Base-by-base conservation (phyloP, 2,329 filamentous ascomycete genomes). In the Hypoxylon sp. region DNA sequence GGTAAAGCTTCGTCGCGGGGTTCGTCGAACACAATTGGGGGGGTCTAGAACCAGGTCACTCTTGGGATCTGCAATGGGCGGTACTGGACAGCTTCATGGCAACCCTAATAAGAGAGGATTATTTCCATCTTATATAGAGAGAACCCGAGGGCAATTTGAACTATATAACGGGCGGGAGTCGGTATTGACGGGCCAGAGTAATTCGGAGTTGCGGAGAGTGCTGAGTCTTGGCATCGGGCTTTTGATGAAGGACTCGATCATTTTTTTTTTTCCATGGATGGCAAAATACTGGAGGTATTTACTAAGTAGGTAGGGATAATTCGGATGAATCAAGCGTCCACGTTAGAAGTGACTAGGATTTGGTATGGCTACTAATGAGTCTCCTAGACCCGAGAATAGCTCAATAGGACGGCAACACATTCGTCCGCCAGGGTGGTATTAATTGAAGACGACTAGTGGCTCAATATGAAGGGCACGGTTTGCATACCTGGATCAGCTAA, bases 151-250 rank as follows among this genome's bases (percentile, higher is more conserved):
- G 37, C n/a, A 53, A 64, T 37, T 13, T 58, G 46, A 53, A 61
- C 50, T 48, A 50, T 61, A 64, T 57, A 64, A 37, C 61, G 46
- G 13, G 50, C 51, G 57, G 57, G 8, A 64, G n/a, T 59, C 60
- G 53, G 55, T 58, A 59, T 61, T 64, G 55, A 56, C 55, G 64
- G 40, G 42, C 62, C 63, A 63, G 33, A 60, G 54, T 60, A 35
- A 61, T 64, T 58, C 68, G 68, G 65, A 70, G 65, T 66, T 70
- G 57, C 65, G 68, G 68, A 61, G 54, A 68, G 31, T 57, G 46
- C 11, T 22, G 25, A 25, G 60, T 65, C 68, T 70, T 68, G 61
- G 65, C 65, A 37, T 61, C 61, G 58, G 61, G 49, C 40, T 62
- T 64, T 61, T 35, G 49, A 64, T 27, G 22, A 68, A 61, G 57